Conservation (phyloP, 768 basidiomycete species). For the Mycena maculata region DNA sequence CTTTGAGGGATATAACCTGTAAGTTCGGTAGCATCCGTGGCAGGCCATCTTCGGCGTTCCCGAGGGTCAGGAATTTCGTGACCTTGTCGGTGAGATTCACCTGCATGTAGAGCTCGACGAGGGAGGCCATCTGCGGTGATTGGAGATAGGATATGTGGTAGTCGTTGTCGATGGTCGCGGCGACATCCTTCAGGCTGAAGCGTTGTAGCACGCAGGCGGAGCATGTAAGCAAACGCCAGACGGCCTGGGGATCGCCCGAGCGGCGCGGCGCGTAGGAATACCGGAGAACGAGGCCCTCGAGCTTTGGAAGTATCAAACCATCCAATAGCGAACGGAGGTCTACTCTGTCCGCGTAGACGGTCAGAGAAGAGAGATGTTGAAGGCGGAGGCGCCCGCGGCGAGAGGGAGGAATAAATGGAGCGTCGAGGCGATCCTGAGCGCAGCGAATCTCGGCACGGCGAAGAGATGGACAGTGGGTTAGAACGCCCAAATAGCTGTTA, state of each 20-base stretch:
- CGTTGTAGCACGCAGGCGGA: constrained; percentile 22
- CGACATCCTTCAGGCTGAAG: constrained; percentile 21
- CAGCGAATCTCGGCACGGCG: constrained; percentile 22
- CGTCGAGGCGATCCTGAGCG: not conserved
- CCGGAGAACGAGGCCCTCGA: constrained; percentile 25
- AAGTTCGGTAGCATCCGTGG: constrained; percentile 24
- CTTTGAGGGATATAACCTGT: constrained; percentile 20
- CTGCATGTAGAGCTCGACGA: constrained; percentile 28
- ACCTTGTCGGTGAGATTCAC: constrained; percentile 24
- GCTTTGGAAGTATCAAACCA: constrained; percentile 16
- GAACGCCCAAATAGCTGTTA: constrained; percentile 14
- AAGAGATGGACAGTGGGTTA: constrained; percentile 22
- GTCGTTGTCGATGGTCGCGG: not conserved
- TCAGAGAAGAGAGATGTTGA: constrained; percentile 25
- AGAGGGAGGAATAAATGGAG: constrained; percentile 14
- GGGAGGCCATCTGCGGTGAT: constrained; percentile 17
- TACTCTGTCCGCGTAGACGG: constrained; percentile 14
- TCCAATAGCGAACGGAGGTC: constrained; percentile 21
- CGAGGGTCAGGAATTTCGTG: constrained; percentile 28
- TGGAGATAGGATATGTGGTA: constrained; percentile 20
- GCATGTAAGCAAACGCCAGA: constrained; percentile 12
- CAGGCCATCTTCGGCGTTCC: not conserved
- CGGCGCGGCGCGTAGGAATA: constrained; percentile 19
- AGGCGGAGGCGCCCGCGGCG: constrained; percentile 9
- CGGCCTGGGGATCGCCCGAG: constrained; percentile 17